Base-by-base conservation (phyloP, 2,329 filamentous ascomycete species). In the Talaromyces islandicus region DNA sequence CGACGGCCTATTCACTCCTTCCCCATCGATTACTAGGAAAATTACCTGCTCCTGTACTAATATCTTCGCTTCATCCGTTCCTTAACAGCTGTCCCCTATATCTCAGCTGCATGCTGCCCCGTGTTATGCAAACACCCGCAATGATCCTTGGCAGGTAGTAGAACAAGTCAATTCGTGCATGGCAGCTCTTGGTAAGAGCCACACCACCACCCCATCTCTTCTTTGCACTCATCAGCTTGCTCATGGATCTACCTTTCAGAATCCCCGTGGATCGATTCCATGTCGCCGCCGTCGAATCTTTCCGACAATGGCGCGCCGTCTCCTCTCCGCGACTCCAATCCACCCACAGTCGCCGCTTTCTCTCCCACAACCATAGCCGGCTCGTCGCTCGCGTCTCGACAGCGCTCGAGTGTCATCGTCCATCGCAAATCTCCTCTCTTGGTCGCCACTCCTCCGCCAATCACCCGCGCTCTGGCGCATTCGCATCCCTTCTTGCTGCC, bases 391-490 rank as follows among this genome's bases (percentile, higher is more conserved):
- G 84, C 86, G 41, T 86, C 86, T 48, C 89, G 90, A 70, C 89
- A 93, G 63, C 87, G 91, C 52, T 95, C 91, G 19, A 95, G 91
- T 60, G 92, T 99, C 67, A 86, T 97, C 67, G 92, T 99, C 21
- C 92, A 97, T 75, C 93, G 96, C 74, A 99, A 97, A 77, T 96
- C 91, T 17, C 94, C 94, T 11, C 78, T 99, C 52, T 83, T 99
- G 19, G 88, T 96, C 62, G 92, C 93, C 17, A 99, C 94, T 10
- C 94, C 94, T 50, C 94, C 94, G 1, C 91, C 96, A 71, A 88
- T 99, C 72, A 99, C 94, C 2, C 86, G 94, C 67, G 92, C 93
- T 14, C 83, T 99, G 62, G 93, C 93, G 64, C 97, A 97, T 73
- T 96, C 92, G 64, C 93, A 99, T 72, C 92, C 94, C 0, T 97